These are phyloP conservation scores for Jackrogersella minutella DNA, from an alignment of 495 filamentous ascomycete species.

Conservation along the genomic window DNA sequence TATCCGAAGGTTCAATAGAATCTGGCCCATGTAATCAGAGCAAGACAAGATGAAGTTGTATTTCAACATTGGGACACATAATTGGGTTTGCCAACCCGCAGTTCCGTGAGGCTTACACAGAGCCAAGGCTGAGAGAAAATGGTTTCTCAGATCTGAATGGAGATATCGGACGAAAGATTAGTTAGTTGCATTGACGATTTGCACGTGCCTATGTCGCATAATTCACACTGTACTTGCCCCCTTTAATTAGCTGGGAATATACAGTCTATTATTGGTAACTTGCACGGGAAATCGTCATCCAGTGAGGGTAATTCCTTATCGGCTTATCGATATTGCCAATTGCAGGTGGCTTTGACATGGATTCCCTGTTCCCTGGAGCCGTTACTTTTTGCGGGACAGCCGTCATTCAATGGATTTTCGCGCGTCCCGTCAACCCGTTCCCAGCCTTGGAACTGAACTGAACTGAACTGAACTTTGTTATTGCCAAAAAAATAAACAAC, in stretches of 20 bases:
- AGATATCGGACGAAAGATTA: slow-evolving; percentile 26
- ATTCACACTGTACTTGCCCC: slow-evolving; percentile 9
- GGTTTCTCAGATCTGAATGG: slow-evolving; percentile 8
- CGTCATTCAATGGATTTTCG: too few species aligned
- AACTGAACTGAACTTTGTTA: too few species aligned
- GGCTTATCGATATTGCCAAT: neutral
- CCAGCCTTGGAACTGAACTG: slow-evolving; percentile 22
- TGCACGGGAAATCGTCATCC: slow-evolving; percentile 33
- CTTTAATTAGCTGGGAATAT: neutral
- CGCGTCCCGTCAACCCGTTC: slow-evolving; percentile 23
- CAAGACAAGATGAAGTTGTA: slow-evolving; percentile 6
- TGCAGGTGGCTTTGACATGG: slow-evolving; percentile 32
- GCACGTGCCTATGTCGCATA: slow-evolving; percentile 2
- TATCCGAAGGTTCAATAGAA: slow-evolving; percentile 6
- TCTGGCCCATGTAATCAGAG: neutral
- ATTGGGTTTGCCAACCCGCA: slow-evolving; percentile 15
- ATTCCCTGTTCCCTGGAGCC: slow-evolving; percentile 31
- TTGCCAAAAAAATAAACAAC: slow-evolving; percentile 16
- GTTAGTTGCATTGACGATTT: neutral
- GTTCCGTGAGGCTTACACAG: slow-evolving; percentile 18
- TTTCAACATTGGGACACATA: slow-evolving; percentile 13
- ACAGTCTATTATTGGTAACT: neutral
- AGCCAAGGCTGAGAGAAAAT: slow-evolving; percentile 30
- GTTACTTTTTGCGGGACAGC: too few species aligned
- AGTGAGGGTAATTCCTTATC: slow-evolving; percentile 22